A percentile compares a stretch with the other conserved stretches of the same genome.
phyloP scores from a whole-genome alignment of 169 alveolate genomes.

The Gregarina niphandrodes region DNA sequence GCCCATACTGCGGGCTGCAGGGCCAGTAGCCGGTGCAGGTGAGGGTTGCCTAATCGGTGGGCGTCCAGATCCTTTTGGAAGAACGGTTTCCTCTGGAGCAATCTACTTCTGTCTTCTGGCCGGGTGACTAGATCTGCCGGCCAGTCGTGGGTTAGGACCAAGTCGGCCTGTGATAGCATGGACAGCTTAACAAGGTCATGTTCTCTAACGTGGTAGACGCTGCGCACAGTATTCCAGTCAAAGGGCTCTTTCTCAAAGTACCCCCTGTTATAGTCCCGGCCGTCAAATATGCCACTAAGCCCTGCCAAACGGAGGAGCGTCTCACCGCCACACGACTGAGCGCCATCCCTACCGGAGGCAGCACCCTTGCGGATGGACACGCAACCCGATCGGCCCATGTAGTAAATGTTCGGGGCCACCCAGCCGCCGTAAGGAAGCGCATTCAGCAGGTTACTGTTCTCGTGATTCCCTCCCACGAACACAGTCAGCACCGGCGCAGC shows the following conservation, averaged over 20 bases:
- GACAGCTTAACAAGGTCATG: conserved; percentile 59
- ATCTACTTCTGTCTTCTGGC: no score
- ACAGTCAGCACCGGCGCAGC: conserved; percentile 71
- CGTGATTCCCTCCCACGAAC: conserved; percentile 93
- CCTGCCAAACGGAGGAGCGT: conserved; percentile 70
- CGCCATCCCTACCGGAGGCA: neutral
- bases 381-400: conserved; percentile 71
- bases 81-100: no score
- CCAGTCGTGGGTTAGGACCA: conserved; percentile 86
- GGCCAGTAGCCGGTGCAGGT: no score
- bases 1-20: no score
- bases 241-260: conserved; percentile 62
- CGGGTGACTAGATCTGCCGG: no score
- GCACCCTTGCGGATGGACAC: conserved; percentile 37
- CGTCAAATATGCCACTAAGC: conserved; percentile 70
- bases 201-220: conserved; percentile 61
- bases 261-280: conserved; percentile 45
- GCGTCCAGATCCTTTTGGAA: no score
- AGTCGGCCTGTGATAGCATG: conserved; percentile 46
- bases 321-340: neutral
- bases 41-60: no score
- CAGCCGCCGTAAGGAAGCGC: conserved; percentile 73
- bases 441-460: conserved; percentile 67
- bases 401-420: conserved; percentile 87
- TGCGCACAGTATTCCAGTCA: conserved; percentile 40